phyloP scores from a whole-genome alignment of 768 basidiomycete genomes.

The Imleria badia region DNA sequence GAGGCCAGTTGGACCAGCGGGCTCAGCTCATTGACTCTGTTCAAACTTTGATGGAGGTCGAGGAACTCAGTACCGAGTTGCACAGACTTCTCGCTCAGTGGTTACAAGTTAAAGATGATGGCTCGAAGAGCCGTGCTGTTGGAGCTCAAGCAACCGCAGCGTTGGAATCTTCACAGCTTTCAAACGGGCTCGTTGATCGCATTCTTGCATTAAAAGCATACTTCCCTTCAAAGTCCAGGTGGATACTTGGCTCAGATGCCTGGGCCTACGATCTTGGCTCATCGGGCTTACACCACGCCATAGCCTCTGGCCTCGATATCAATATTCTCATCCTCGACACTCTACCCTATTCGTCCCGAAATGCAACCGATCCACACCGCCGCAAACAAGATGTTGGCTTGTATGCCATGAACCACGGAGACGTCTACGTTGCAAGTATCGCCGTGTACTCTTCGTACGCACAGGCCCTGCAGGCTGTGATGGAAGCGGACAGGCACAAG shows the following conservation, averaged over 20 bases:
- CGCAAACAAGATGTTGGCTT: constrained; percentile 96
- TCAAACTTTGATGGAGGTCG: constrained; percentile 59
- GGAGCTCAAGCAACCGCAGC: constrained; percentile 55
- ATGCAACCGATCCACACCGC: constrained; percentile 63
- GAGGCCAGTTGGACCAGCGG: constrained; percentile 79
- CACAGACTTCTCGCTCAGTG: constrained; percentile 79
- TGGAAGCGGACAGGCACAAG: constrained; percentile 86
- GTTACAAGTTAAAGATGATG: constrained; percentile 75
- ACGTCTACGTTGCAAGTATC: constrained; percentile 93
- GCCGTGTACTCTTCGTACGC: constrained; percentile 96
- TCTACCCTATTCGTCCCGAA: constrained; percentile 80
- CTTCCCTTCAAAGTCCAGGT: constrained; percentile 71
- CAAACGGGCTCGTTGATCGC: constrained; percentile 48
- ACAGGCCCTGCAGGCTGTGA: constrained; percentile 87
- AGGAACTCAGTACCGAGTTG: constrained; percentile 49
- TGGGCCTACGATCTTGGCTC: constrained; percentile 98
- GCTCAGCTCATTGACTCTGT: constrained; percentile 62
- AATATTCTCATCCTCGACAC: constrained; percentile 97
- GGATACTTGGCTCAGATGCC: constrained; percentile 98
- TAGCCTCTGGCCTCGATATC: constrained; percentile 87
- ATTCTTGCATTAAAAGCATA: constrained; percentile 61
- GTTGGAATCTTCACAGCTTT: constrained; percentile 42
- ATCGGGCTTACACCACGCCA: constrained; percentile 92
- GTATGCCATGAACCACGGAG: constrained; percentile 98
- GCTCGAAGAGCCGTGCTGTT: constrained; percentile 54